Evolutionary conservation across 768 basidiomycete species (phyloP).

Genomic region (Phanerochaete sordida): DNA sequence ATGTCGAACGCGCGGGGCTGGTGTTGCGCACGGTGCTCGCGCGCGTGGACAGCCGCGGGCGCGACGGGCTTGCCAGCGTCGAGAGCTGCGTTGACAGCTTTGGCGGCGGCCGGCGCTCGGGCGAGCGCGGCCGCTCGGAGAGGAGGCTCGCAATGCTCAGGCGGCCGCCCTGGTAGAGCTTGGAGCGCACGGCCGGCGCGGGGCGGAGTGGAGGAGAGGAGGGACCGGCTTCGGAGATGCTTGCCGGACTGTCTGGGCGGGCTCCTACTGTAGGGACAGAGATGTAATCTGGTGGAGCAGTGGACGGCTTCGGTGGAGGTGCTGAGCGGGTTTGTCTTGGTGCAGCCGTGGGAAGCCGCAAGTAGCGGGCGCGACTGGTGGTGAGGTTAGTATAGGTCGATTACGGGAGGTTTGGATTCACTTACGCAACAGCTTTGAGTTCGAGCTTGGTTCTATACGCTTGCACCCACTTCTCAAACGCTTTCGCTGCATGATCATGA

Average conservation of each 20-base stretch:
- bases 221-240: slow-evolving; percentile 11
- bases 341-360: slow-evolving; percentile 62
- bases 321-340: slow-evolving; percentile 35
- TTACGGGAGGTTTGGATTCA: slow-evolving; percentile 17
- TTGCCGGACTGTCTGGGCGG: slow-evolving; percentile 10
- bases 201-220: slow-evolving; percentile 14
- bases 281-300: neutral
- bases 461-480: slow-evolving; percentile 65
- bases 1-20: slow-evolving; percentile 35
- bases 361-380: slow-evolving; percentile 72
- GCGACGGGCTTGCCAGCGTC: slow-evolving; percentile 16
- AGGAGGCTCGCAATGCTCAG: slow-evolving; percentile 38
- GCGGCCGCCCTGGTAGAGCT: slow-evolving; percentile 23
- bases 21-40: slow-evolving; percentile 28
- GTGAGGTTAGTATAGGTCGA: slow-evolving; percentile 11
- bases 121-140: slow-evolving; percentile 24
- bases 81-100: slow-evolving; percentile 7
- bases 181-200: slow-evolving; percentile 12
- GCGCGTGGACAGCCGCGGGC: slow-evolving; percentile 31
- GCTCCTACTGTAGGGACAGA: slow-evolving; percentile 1
- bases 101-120: slow-evolving; percentile 23
- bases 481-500: slow-evolving; percentile 37
- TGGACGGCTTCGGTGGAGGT: slow-evolving; percentile 4
- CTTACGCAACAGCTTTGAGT: slow-evolving; percentile 81
- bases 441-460: slow-evolving; percentile 66